Evolutionary conservation across 75 land plant species (phyloP).

Genomic region (Adiantum capillusveneris): DNA sequence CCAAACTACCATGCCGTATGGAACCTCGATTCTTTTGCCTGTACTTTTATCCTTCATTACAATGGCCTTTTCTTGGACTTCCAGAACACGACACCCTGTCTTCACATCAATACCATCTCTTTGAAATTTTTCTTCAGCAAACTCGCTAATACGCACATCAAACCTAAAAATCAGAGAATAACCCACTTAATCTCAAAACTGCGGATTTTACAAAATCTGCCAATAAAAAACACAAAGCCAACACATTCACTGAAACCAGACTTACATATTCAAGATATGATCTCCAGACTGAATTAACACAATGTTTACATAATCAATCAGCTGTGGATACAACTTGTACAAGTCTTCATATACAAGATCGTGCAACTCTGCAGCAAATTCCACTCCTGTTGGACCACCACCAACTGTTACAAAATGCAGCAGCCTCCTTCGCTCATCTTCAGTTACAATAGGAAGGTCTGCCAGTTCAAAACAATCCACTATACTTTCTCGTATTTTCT

Average conservation of each 20-base stretch:
- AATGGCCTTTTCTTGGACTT: constrained; percentile 49
- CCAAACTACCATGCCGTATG: constrained; percentile 95
- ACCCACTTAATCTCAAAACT: too few species aligned
- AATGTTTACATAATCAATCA: constrained; percentile 48
- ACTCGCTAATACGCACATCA: constrained; percentile 75
- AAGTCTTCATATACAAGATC: constrained; percentile 82
- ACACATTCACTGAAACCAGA: too few species aligned
- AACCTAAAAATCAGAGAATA: constrained; percentile 63
- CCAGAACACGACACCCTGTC: constrained; percentile 59
- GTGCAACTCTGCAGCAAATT: constrained; percentile 92
- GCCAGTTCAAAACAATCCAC: constrained; percentile 90
- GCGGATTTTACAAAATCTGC: too few species aligned
- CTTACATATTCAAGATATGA: constrained; percentile 90
- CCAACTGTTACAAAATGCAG: constrained; percentile 91
- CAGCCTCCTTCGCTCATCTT: constrained; percentile 61
- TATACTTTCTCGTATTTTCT: constrained; percentile 67
- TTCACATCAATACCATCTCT: constrained; percentile 84
- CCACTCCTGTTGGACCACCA: constrained; percentile 96
- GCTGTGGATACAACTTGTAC: constrained; percentile 53
- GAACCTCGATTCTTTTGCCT: constrained; percentile 27
- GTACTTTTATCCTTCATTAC: constrained; percentile 27
- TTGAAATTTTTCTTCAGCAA: constrained; percentile 79
- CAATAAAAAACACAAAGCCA: too few species aligned
- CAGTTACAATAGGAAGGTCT: constrained; percentile 49
- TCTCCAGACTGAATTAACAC: constrained; percentile 72